Base-by-base conservation (phyloP, 2,329 filamentous ascomycete species). In the Aspergillus awamori region DNA sequence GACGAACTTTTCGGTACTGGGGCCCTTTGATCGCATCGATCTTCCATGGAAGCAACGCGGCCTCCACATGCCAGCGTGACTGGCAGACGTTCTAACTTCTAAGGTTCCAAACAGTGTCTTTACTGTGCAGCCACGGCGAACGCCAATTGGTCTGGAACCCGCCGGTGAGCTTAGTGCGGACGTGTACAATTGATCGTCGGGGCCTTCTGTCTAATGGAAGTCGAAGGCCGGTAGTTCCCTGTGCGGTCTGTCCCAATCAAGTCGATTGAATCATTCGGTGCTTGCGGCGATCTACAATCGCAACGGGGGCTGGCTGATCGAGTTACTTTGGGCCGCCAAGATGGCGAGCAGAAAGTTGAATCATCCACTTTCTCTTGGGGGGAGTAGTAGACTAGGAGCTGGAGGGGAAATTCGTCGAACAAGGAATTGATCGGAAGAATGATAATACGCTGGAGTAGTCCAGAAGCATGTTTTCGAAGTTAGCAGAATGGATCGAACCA, bases 111-210 rank as follows among this genome's bases (percentile, higher is more conserved):
- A 28, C 28, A 20, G 26, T 51, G 26, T 28, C 47, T 10, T 11
- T 36, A 17, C 47, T 51, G 17, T 28, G 47, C 26, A n/a, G 47
- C 26, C 47, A 45, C 8, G 41, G 41, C 6, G 47, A 11, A 51
- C 30, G 47, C 26, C 47, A 51, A 51, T 51, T 51, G 47, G 47
- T 33, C 47, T 51, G 47, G 47, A 30, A 30, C n/a, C 24, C 8
- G n/a, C 47, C 47, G 47, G 47, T 30, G 26, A 51, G 17, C 17
- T 28, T 30, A 28, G n/a, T 30, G 47, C 47, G n/a, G 47, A 51
- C 47, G 47, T 51, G 47, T n/a, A 51, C 47, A 28, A 51, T 49
- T 49, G 24, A 49, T 51, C 47, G 47, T 51, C 47, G 47, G 47
- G 28, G 15, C 15, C 13, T 13, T 17, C 15, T 51, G 28, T 36